Base-by-base conservation (phyloP, 805 yeast species). In the Candida sonorensis region DNA sequence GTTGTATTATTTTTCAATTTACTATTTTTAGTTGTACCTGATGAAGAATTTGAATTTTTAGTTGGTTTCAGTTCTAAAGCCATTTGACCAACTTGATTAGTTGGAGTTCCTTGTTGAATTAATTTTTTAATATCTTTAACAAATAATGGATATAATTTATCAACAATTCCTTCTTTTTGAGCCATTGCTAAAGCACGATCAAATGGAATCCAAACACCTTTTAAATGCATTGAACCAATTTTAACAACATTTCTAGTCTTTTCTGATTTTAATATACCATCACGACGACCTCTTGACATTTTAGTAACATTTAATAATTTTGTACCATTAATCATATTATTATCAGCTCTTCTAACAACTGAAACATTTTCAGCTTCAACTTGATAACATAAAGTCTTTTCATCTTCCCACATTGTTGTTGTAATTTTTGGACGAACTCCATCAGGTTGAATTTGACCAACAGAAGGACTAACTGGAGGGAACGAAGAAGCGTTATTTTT, bases 371-470 rank as follows among this genome's bases (percentile, higher is more conserved):
- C 73, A 33, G 79, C 76, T 39, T 76, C 82, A 24, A 77, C 82
- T 51, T 77, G 83, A 51, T 76, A 77, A 46, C 83, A 77, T 29
- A 75, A 57, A 2, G 82, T 76, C 41, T 72, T 72, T 44, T 77
- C 82, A 47, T 76, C 82, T 53, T 76, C 82, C 83, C 83, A 77
- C 73, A 74, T 73, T 11, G 81, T 75, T 23, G 81, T 75, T 26
- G 81, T 75, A 35, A 76, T 73, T 40, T 77, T 61, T 7, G 81
- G 84, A 21, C 81, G 59, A 31, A 64, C 54, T 10, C 64, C 65
- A 8, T 58, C 56, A 1, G 66, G 66, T 40, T 57, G 66, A 16
- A 61, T 38, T 39, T 62, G 66, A 5, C 66, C 66, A 9, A 56
- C 57, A 7, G 45, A 42, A 7, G 60, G 56, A 22, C 53, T 42